A percentile compares a stretch with the other conserved stretches of the same genome.
Conservation (phyloP, 2,329 filamentous ascomycete genomes). For the Aspergillus piperis region DNA sequence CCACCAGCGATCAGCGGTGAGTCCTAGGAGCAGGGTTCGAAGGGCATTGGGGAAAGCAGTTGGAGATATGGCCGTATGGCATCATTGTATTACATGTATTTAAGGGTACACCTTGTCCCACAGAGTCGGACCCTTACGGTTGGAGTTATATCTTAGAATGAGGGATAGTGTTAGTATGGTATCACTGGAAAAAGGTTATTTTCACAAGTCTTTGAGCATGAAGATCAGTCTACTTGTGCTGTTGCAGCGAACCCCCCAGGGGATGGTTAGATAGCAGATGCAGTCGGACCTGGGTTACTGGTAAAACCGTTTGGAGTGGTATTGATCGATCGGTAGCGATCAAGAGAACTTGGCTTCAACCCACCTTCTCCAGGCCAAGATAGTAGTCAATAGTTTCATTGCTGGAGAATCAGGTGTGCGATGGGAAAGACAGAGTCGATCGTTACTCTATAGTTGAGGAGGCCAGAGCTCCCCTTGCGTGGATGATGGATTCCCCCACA, state of each 20-base stretch:
- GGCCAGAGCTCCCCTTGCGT: not conserved
- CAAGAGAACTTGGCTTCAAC: not conserved
- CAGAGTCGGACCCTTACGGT: not conserved
- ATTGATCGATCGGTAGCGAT: too few species aligned
- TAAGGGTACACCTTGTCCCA: not conserved
- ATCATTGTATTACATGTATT: conserved; percentile 4
- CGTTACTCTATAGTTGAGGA: not conserved
- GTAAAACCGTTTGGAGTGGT: too few species aligned
- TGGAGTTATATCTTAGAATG: conserved; percentile 1
- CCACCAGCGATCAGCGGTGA: not conserved
- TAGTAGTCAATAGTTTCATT: not conserved
- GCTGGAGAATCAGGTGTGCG: not conserved
- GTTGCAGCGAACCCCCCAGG: not conserved
- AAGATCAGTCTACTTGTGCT: not conserved
- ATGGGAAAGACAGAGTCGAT: not conserved
- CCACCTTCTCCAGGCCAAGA: not conserved
- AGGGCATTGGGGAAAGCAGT: not conserved
- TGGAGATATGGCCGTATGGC: conserved; percentile 1
- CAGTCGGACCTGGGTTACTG: too few species aligned
- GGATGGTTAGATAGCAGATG: not conserved
- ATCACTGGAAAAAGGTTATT: not conserved
- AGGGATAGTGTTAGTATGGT: not conserved
- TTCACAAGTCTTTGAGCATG: not conserved
- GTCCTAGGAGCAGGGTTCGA: not conserved
- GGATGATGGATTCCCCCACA: not conserved